phyloP scores from a whole-genome alignment of 306 rosid genomes.

The Pterocarpus santalinus region DNA sequence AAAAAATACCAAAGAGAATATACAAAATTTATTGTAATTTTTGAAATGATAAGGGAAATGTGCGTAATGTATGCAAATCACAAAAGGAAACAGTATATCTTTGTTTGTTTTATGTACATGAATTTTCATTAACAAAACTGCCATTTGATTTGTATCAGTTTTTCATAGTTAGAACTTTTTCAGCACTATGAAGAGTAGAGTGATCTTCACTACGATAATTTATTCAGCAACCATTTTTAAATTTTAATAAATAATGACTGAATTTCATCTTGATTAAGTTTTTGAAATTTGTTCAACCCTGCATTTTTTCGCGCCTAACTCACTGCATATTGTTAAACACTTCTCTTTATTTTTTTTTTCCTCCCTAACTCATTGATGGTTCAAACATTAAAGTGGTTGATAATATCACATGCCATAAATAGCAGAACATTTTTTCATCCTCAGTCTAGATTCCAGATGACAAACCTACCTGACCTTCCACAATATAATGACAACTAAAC shows the following conservation, averaged over 20 bases:
- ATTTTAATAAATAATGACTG: too few species aligned
- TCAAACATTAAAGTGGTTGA: neutral
- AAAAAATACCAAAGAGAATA: neutral
- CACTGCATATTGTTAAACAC: neutral
- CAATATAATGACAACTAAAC: constrained; percentile 4
- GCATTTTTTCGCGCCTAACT: too few species aligned
- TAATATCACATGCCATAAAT: constrained; percentile 18
- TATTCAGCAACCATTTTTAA: too few species aligned
- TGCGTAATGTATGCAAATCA: neutral
- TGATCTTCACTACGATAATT: too few species aligned
- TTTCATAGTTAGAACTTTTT: neutral
- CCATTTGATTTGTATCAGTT: neutral
- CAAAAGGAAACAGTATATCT: neutral
- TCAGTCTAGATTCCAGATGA: neutral
- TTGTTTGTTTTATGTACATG: neutral
- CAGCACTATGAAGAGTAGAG: too few species aligned
- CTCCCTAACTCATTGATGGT: neutral
- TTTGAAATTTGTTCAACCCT: too few species aligned
- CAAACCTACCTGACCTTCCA: constrained; percentile 33
- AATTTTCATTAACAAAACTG: neutral
- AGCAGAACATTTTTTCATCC: constrained; percentile 16
- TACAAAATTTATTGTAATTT: neutral
- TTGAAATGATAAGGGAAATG: neutral
- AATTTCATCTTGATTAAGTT: too few species aligned
- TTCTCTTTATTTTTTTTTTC: too few species aligned